Base-by-base conservation (phyloP, 257 asterid species). In the Rauvolfia tetraphylla region DNA sequence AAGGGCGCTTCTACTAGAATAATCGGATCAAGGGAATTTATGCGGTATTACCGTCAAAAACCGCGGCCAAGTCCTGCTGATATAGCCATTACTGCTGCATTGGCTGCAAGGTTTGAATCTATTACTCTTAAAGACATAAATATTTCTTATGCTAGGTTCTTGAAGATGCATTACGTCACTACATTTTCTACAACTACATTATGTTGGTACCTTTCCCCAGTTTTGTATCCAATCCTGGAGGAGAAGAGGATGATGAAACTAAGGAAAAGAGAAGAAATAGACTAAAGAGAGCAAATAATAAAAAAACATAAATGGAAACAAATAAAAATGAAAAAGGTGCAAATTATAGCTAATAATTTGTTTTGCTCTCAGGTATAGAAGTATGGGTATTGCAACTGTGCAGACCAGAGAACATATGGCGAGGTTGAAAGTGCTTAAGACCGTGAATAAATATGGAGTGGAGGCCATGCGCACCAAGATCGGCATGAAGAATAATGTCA, bases 21-120 rank as follows among this genome's bases (percentile, higher is more conserved):
- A 85, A 90, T 95, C 27, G 98, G 99, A n/a, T 95, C 97, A n/a
- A 90, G 97, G 81, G 98, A 95, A 76, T 95, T 82, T 85, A 54
- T 95, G 86, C 91, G 87, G 76, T 95, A 95, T 77, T 95, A 93
- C 82, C 96, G 95, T 66, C 99, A 93, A 81, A 95, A 91, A 83
- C 98, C 90, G 22, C 90, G 96, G 20, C 99, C 99, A 7, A 83
- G 89, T 11, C 80, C 92, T 58, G 83, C 86, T 44, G 89, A 84
- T 78, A 81, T 84, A 23, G 81, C 88, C 44, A 85, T 87, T 29
- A 76, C 89, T 53, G 88, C 85, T 80, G 82, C 88, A 74, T 79
- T 95, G 76, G 91, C 97, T 8, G 73, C 94, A 69, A 89, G 97
- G 98, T 95, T 18, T 22, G 78, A 48, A 44, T 77, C 71, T 62